Percentiles rank a stretch among this genome's conserved stretches.
Evolutionary conservation across 805 yeast species (phyloP).

Genomic region (Starmera caribaea): DNA sequence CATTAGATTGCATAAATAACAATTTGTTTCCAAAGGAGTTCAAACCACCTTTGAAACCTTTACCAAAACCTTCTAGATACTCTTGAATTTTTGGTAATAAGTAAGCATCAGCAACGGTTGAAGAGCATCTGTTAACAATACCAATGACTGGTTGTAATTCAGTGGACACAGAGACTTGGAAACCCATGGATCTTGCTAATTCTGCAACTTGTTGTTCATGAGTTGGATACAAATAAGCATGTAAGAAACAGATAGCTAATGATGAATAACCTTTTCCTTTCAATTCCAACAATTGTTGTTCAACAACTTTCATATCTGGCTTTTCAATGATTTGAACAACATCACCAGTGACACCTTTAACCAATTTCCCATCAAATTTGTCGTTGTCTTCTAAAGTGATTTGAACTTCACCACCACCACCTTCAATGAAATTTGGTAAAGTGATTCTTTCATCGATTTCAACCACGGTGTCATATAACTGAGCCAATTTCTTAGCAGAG

Average conservation of each 20-base stretch:
- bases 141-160: constrained; percentile 28
- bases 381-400: constrained; percentile 18
- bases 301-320: constrained; percentile 38
- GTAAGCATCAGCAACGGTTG: constrained; percentile 33
- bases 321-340: constrained; percentile 43
- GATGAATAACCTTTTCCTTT: constrained; percentile 54
- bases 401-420: constrained; percentile 35
- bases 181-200: constrained; percentile 25
- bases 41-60: constrained; percentile 25
- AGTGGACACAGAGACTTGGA: constrained; percentile 24
- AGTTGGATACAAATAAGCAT: constrained; percentile 26
- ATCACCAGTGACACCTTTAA: constrained; percentile 51
- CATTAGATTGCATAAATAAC: constrained; percentile 51
- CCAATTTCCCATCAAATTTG: constrained; percentile 30
- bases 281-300: constrained; percentile 30
- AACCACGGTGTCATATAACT: constrained; percentile 29
- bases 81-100: constrained; percentile 30
- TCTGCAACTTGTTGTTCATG: constrained; percentile 27
- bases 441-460: constrained; percentile 48
- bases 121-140: constrained; percentile 30
- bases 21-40: constrained; percentile 28
- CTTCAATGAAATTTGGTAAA: constrained; percentile 57
- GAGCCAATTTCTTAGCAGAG: constrained; percentile 32
- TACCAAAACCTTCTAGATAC: constrained; percentile 27
- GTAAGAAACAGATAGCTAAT: constrained; percentile 57